Evolutionary conservation across 2,329 filamentous ascomycete genomes (phyloP).

Genomic region (Neonectria hederae): DNA sequence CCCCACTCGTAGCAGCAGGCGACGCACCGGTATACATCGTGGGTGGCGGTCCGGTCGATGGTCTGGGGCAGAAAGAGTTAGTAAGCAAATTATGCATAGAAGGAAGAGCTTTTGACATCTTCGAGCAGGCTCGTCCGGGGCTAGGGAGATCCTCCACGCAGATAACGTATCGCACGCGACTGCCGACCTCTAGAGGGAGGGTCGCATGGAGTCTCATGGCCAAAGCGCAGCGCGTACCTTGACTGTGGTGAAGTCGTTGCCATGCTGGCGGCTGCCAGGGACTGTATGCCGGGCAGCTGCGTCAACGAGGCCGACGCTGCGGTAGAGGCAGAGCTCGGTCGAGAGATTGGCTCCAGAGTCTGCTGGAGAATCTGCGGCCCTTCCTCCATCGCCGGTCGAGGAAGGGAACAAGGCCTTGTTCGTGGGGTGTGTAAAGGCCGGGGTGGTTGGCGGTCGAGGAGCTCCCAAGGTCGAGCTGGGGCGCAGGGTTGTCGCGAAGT

Average conservation of each 20-base stretch:
- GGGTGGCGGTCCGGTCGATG: slow-evolving; percentile 33
- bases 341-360: slow-evolving; percentile 58
- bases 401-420: slow-evolving; percentile 11
- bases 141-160: background rate
- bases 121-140: slow-evolving; percentile 1
- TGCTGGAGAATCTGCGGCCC: slow-evolving; percentile 52
- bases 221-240: slow-evolving; percentile 52
- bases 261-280: slow-evolving; percentile 54
- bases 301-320: slow-evolving; percentile 52
- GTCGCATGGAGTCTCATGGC: background rate
- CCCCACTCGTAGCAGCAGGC: slow-evolving; percentile 53
- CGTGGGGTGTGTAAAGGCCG: slow-evolving; percentile 5
- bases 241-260: slow-evolving; percentile 54
- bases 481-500: slow-evolving; percentile 10
- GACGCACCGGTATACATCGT: slow-evolving; percentile 46
- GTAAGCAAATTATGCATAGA: slow-evolving; percentile 23
- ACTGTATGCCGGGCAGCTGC: slow-evolving; percentile 58
- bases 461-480: slow-evolving; percentile 1
- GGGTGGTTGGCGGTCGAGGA: slow-evolving; percentile 10
- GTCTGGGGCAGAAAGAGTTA: slow-evolving; percentile 32
- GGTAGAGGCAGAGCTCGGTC: slow-evolving; percentile 60
- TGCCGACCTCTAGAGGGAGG: slow-evolving; percentile 7
- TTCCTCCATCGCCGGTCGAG: slow-evolving; percentile 56
- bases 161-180: slow-evolving; percentile 24
- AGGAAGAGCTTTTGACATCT: slow-evolving; percentile 7